A percentile compares a stretch with the other conserved stretches of the same genome.
Evolutionary conservation across 148 eudicot genomes (phyloP).

Genomic region (Talinum fruticosum): DNA sequence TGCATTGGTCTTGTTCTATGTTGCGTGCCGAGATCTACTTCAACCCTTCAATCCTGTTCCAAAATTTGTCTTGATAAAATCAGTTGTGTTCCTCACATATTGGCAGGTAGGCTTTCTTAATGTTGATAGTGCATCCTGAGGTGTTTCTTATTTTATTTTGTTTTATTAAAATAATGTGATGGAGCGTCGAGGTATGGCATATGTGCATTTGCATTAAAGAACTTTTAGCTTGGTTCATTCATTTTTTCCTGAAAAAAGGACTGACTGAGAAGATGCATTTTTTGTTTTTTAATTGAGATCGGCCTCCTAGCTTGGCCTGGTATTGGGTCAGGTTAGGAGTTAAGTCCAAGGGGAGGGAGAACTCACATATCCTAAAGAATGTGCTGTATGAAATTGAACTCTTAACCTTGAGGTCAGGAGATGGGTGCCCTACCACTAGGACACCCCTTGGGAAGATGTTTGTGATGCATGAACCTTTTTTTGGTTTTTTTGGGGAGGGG

Average conservation of each 20-base stretch:
- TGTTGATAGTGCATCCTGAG: neutral
- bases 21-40: conserved; percentile 95
- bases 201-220: neutral
- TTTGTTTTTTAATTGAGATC: neutral
- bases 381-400: neutral
- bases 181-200: neutral
- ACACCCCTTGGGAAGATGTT: neutral
- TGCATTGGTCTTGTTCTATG: conserved; percentile 85
- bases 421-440: neutral
- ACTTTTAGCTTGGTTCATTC: neutral
- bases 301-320: neutral
- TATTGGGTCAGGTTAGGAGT: neutral
- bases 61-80: conserved; percentile 86
- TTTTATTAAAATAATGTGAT: neutral
- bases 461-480: neutral
- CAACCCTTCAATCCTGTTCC: conserved; percentile 97
- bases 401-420: neutral
- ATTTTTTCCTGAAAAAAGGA: neutral
- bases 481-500: too few species aligned
- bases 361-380: neutral
- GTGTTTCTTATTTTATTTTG: neutral
- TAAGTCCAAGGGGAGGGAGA: neutral
- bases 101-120: conserved; percentile 67
- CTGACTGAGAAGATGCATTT: neutral
- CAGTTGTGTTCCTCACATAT: conserved; percentile 93